Percentiles rank a stretch among this genome's conserved stretches.
Evolutionary conservation across 2,329 filamentous ascomycete species (phyloP).

Genomic region (Arthrocladium fulminans): DNA sequence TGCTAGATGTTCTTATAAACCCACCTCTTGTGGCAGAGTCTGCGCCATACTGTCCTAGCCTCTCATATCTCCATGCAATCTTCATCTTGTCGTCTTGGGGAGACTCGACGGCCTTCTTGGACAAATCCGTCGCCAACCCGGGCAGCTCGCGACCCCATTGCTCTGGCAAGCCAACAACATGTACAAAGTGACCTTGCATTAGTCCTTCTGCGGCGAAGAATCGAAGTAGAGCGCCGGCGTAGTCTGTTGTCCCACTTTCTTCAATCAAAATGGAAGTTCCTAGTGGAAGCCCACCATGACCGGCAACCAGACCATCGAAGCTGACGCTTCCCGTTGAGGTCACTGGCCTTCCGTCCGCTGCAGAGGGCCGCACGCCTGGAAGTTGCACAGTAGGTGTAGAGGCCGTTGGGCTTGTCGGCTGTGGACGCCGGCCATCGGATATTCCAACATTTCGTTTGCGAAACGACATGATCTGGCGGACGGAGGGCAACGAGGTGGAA

Average conservation of each 20-base stretch:
- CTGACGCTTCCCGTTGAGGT: constrained; percentile 87
- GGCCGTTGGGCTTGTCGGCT: background rate
- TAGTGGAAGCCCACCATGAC: constrained; percentile 74
- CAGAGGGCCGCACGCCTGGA: constrained; percentile 67
- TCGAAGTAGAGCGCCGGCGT: constrained; percentile 69
- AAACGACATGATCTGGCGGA: constrained; percentile 47
- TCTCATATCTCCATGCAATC: constrained; percentile 96
- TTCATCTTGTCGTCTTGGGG: constrained; percentile 74
- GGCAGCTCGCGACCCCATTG: constrained; percentile 78
- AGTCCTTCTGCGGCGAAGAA: constrained; percentile 93
- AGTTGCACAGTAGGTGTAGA: constrained; percentile 24
- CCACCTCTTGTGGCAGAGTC: constrained; percentile 53
- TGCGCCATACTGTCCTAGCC: constrained; percentile 61
- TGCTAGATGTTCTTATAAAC: constrained; percentile 20
- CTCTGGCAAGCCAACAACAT: constrained; percentile 72
- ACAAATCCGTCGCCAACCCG: constrained; percentile 51
- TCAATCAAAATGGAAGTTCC: constrained; percentile 74
- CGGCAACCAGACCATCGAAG: constrained; percentile 73
- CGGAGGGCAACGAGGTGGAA: background rate
- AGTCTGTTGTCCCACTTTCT: constrained; percentile 90
- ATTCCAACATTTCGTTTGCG: constrained; percentile 57
- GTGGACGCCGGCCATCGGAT: constrained; percentile 24
- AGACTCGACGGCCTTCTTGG: constrained; percentile 37
- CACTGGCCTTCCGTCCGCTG: constrained; percentile 74
- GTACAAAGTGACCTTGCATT: constrained; percentile 79